Percentiles rank a stretch among this genome's conserved stretches.
Evolutionary conservation across 352 stramenopile genomes (phyloP).

Genomic region (Globisporangium cylindrosporum): DNA sequence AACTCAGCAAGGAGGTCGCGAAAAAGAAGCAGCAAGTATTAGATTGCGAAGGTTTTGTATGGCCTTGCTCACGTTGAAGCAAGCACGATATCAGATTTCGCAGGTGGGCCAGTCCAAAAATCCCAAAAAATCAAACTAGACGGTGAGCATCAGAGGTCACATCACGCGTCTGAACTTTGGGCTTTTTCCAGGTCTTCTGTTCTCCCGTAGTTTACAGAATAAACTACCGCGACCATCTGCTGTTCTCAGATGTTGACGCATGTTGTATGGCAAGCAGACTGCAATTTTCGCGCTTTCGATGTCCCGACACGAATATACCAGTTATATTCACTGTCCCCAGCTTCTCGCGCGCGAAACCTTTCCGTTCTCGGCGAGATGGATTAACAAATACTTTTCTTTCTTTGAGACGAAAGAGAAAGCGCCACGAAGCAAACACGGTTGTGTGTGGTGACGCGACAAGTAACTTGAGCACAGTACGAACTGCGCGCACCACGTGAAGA

Average conservation of each 20-base stretch:
- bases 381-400: not conserved
- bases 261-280: not conserved
- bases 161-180: conserved; percentile 6
- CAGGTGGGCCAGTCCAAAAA: not conserved
- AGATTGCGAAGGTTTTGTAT: not conserved
- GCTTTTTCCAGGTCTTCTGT: not conserved
- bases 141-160: conserved; percentile 9
- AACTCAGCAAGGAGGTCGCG: not conserved
- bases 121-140: not conserved
- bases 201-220: not conserved
- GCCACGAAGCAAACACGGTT: not conserved
- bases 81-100: not conserved
- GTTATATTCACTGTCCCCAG: not conserved
- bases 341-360: not conserved
- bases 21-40: not conserved
- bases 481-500: not conserved
- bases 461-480: not conserved
- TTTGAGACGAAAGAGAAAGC: conserved; percentile 2
- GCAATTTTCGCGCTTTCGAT: not conserved
- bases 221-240: conserved; percentile 1
- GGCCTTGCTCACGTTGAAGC: conserved; percentile 4
- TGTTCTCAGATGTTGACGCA: not conserved
- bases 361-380: not conserved
- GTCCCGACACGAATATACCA: not conserved
- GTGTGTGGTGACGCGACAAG: not conserved